Conservation (phyloP, 257 asterid genomes). For the Fraxinus pennsylvanica region DNA sequence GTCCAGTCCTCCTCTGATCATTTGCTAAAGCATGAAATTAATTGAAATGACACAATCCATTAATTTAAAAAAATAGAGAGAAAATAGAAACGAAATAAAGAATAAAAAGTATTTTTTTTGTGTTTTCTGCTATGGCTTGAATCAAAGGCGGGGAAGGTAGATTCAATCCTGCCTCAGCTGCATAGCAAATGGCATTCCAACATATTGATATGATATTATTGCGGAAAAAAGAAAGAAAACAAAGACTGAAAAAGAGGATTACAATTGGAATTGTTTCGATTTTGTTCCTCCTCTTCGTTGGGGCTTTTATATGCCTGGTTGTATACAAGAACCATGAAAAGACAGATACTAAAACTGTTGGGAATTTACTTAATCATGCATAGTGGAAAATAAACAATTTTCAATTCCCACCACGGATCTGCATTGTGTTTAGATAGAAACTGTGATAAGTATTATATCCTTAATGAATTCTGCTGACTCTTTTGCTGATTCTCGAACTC, state of each 20-base stretch:
- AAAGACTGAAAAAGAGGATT: constrained; percentile 42
- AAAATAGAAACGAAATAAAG: background rate
- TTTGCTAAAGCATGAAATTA: constrained; percentile 16
- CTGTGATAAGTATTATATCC: no score
- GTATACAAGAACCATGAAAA: constrained; percentile 29
- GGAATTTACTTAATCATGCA: no score
- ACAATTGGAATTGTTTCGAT: constrained; percentile 41
- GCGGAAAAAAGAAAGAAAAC: constrained; percentile 50
- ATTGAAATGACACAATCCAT: constrained; percentile 25
- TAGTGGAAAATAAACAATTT: no score
- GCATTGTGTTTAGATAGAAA: no score
- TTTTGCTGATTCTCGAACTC: no score
- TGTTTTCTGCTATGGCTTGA: constrained; percentile 67
- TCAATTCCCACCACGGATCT: no score
- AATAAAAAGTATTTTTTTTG: background rate
- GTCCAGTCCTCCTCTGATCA: constrained; percentile 25
- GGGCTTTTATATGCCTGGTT: constrained; percentile 50
- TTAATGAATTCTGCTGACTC: no score
- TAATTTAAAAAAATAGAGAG: background rate
- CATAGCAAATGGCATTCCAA: constrained; percentile 71
- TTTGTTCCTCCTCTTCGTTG: constrained; percentile 45
- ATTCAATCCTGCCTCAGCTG: constrained; percentile 17
- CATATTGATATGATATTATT: constrained; percentile 80
- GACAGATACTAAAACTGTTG: no score
- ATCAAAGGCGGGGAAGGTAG: constrained; percentile 51